A percentile compares a stretch with the other conserved stretches of the same genome.
These are phyloP conservation scores for Microsporum audouinii DNA, from an alignment of 2,329 filamentous ascomycete species.

Conservation along the genomic window DNA sequence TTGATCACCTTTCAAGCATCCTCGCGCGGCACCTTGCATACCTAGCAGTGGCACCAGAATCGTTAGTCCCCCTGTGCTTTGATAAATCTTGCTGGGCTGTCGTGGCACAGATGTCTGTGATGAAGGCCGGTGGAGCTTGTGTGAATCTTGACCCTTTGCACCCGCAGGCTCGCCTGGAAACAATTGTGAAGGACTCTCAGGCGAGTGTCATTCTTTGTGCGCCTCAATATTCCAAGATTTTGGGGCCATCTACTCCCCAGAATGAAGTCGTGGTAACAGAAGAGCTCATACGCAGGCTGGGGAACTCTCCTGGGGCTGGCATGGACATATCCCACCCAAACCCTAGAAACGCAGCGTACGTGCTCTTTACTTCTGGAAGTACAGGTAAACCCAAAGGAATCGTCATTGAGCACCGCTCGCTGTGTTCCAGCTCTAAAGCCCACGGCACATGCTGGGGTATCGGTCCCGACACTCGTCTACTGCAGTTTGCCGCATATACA, in stretches of 20 bases:
- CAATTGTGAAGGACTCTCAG: conserved; percentile 40
- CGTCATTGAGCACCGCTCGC: conserved; percentile 42
- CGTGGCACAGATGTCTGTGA: conserved; percentile 6
- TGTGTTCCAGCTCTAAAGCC: conserved; percentile 33
- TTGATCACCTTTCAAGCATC: conserved; percentile 29
- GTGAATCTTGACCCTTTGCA: not conserved
- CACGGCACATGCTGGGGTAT: conserved; percentile 25
- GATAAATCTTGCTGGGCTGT: conserved; percentile 13
- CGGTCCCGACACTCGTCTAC: conserved; percentile 14
- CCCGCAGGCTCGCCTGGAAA: not conserved
- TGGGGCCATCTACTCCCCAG: not conserved
- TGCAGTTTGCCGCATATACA: conserved; percentile 33
- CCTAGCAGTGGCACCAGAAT: conserved; percentile 29
- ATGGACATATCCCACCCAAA: conserved; percentile 7
- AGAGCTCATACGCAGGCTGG: conserved; percentile 25
- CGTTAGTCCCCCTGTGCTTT: conserved; percentile 10
- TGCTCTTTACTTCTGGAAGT: conserved; percentile 7
- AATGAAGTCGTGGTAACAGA: not conserved
- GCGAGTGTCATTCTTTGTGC: conserved; percentile 48
- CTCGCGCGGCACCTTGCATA: conserved; percentile 23
- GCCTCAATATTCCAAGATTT: not conserved
- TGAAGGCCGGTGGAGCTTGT: not conserved
- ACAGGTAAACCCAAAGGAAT: conserved; percentile 39
- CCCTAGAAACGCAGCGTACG: not conserved
- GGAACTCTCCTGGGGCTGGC: conserved; percentile 17